Conservation (phyloP, 768 basidiomycete genomes). For the Scleroderma bovista region DNA sequence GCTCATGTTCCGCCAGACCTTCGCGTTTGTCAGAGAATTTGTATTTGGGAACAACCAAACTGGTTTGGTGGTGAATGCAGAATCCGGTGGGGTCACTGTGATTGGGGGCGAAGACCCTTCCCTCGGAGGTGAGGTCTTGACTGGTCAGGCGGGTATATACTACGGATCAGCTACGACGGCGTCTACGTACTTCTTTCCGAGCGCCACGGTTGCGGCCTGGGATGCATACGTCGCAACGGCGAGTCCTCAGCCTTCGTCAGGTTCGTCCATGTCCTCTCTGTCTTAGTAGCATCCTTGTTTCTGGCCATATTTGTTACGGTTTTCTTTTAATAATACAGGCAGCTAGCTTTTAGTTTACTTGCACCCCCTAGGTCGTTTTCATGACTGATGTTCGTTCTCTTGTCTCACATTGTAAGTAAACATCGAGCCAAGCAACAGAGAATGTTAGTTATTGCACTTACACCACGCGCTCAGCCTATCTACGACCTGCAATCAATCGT, state of each 20-base stretch:
- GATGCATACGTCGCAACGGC: slow-evolving; percentile 41
- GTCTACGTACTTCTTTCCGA: slow-evolving; percentile 51
- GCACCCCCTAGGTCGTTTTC: too few relatives aligned
- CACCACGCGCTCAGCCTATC: too few relatives aligned
- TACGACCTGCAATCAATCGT: too few relatives aligned
- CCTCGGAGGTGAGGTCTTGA: slow-evolving; percentile 42
- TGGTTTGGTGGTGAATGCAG: slow-evolving; percentile 42
- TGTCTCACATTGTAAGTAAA: too few relatives aligned
- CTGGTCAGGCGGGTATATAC: slow-evolving; percentile 51
- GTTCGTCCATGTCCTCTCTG: not conserved
- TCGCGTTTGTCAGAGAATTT: slow-evolving; percentile 60
- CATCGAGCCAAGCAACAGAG: too few relatives aligned
- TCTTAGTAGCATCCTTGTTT: too few relatives aligned
- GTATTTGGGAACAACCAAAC: slow-evolving; percentile 57
- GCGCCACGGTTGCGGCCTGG: slow-evolving; percentile 55
- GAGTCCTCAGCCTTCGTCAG: slow-evolving; percentile 8
- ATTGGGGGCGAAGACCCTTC: slow-evolving; percentile 47
- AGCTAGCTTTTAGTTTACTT: too few relatives aligned
- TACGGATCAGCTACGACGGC: slow-evolving; percentile 45
- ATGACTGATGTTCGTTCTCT: too few relatives aligned
- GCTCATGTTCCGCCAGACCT: slow-evolving; percentile 36
- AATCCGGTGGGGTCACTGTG: slow-evolving; percentile 24
- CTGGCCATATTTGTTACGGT: too few relatives aligned
- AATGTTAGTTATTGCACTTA: too few relatives aligned
- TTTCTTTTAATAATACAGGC: too few relatives aligned